phyloP scores from a whole-genome alignment of 1,284 basidiomycete genomes.

The Athelia psychrophila region DNA sequence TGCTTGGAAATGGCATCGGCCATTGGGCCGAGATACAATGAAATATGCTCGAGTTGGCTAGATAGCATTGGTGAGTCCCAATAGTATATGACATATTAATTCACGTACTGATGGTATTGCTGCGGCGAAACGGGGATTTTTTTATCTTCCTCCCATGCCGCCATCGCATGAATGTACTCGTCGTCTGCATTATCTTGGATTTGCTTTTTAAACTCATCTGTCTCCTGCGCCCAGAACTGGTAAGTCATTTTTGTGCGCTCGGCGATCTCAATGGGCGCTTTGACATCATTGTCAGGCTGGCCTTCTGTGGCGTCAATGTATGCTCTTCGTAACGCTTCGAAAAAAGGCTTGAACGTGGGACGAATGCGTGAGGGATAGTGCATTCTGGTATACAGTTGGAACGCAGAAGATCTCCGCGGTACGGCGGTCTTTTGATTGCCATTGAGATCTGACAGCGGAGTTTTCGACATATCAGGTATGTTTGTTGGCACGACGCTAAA shows the following conservation, averaged over 20 bases:
- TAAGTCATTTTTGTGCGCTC: background rate
- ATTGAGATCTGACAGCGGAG: too few species aligned
- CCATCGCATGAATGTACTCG: background rate
- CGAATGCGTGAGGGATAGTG: background rate
- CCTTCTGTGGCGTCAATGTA: background rate
- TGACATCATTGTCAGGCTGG: background rate
- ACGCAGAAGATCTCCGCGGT: background rate
- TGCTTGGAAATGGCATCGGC: too few species aligned
- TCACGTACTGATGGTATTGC: background rate
- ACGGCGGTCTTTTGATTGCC: too few species aligned
- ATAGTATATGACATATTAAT: too few species aligned
- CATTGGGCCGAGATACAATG: too few species aligned
- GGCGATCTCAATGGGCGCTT: background rate
- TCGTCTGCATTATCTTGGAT: background rate
- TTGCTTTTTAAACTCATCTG: background rate
- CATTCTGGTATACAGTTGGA: background rate
- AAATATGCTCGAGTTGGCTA: too few species aligned
- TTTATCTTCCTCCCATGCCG: background rate
- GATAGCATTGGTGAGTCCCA: too few species aligned
- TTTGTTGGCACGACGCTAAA: too few species aligned
- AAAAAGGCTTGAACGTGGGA: background rate
- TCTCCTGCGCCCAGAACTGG: background rate
- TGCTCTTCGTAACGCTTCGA: background rate
- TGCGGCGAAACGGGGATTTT: background rate
- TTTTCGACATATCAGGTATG: too few species aligned